phyloP scores from a whole-genome alignment of 768 basidiomycete species.

The Termitomyces sp. region DNA sequence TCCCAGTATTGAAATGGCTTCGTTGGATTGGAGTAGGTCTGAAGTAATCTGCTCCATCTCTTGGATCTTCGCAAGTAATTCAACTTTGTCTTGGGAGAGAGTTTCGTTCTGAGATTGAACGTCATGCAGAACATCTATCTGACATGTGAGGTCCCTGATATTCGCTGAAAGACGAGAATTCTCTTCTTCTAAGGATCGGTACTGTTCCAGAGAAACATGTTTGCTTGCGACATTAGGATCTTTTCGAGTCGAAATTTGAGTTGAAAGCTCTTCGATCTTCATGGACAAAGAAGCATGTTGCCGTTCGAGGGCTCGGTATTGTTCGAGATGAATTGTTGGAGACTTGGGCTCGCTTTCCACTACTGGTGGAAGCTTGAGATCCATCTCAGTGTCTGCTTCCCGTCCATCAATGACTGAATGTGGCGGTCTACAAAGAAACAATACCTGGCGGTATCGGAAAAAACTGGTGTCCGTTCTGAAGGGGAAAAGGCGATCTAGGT shows the following conservation, averaged over 20 bases:
- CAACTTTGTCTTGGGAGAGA: conserved; percentile 22
- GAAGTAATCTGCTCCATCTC: conserved; percentile 26
- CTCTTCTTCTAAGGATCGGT: conserved; percentile 2
- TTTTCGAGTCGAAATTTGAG: conserved; percentile 14
- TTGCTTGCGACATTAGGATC: conserved; percentile 19
- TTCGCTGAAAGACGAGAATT: conserved; percentile 6
- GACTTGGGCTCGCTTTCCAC: neutral
- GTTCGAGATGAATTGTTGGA: neutral
- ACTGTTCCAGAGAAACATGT: conserved; percentile 1
- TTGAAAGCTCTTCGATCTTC: conserved; percentile 6
- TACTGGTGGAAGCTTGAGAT: neutral
- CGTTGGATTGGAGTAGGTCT: conserved; percentile 22
- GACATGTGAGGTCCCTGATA: conserved; percentile 5
- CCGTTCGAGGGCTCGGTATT: conserved; percentile 1
- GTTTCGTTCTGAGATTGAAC: conserved; percentile 16
- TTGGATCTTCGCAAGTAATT: conserved; percentile 18
- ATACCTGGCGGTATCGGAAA: neutral
- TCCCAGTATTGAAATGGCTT: conserved; percentile 15
- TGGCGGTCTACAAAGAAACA: neutral
- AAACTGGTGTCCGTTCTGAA: neutral
- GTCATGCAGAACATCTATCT: conserved; percentile 14
- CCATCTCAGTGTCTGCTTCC: neutral
- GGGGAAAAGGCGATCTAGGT: neutral
- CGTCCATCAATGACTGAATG: neutral
- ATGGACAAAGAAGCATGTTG: conserved; percentile 6